A percentile compares a stretch with the other conserved stretches of the same genome.
phyloP scores from a whole-genome alignment of 352 stramenopile species.

The Pythium diclinum region DNA sequence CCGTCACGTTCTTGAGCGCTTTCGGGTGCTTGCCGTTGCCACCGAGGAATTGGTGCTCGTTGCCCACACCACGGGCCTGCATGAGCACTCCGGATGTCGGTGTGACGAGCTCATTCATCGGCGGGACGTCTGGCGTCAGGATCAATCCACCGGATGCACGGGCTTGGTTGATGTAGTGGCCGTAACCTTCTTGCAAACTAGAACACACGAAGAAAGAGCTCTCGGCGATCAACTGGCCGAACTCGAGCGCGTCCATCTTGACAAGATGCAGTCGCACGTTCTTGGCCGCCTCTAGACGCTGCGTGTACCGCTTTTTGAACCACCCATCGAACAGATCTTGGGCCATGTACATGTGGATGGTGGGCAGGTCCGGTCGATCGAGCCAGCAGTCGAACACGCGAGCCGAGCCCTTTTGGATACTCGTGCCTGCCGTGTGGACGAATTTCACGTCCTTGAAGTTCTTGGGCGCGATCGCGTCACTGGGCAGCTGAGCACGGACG shows the following conservation, averaged over 20 bases:
- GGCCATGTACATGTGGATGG: conserved; percentile 46
- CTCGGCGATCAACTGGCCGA: conserved; percentile 50
- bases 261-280: conserved; percentile 36
- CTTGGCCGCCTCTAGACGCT: background rate
- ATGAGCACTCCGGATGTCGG: conserved; percentile 41
- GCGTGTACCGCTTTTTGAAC: conserved; percentile 35
- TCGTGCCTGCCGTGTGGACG: conserved; percentile 46
- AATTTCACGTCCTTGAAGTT: conserved; percentile 47
- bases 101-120: conserved; percentile 67
- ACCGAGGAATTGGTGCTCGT: conserved; percentile 48
- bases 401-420: conserved; percentile 47
- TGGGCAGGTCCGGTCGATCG: conserved; percentile 37
- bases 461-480: conserved; percentile 5
- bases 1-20: conserved; percentile 33
- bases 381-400: conserved; percentile 55
- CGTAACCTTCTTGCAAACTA: conserved; percentile 53
- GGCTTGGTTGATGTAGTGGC: conserved; percentile 66
- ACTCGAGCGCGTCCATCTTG: conserved; percentile 33
- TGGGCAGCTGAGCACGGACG: background rate
- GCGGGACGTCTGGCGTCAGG: conserved; percentile 42
- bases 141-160: conserved; percentile 40
- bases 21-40: conserved; percentile 33
- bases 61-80: conserved; percentile 28
- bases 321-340: conserved; percentile 37
- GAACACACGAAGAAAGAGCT: conserved; percentile 53